Evolutionary conservation across 176 grass and related monocot genomes (phyloP).

Genomic region (Canna indica): DNA sequence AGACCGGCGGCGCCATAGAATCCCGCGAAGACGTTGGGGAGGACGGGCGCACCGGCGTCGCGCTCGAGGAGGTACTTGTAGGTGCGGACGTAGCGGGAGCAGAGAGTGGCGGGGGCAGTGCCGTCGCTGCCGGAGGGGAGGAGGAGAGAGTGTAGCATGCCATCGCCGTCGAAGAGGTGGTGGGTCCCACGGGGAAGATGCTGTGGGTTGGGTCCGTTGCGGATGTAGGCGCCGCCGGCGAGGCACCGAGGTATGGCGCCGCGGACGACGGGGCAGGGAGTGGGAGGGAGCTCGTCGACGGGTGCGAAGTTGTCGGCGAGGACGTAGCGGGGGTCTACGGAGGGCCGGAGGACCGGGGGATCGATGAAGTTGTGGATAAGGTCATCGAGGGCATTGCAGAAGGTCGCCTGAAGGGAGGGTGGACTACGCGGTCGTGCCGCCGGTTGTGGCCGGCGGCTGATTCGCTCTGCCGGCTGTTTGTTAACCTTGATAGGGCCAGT

Average conservation of each 20-base stretch:
- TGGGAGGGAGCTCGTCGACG: slow-evolving; percentile 76
- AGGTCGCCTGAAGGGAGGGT: slow-evolving; percentile 34
- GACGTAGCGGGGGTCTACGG: slow-evolving; percentile 69
- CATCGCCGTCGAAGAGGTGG: slow-evolving; percentile 90
- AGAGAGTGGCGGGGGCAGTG: slow-evolving; percentile 31
- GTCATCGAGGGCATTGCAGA: slow-evolving; percentile 79
- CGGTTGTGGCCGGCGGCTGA: not conserved
- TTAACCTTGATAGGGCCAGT: too few species aligned
- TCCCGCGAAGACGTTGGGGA: slow-evolving; percentile 65
- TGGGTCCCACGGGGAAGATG: slow-evolving; percentile 66
- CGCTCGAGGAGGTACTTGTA: slow-evolving; percentile 87
- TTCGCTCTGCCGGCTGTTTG: too few species aligned
- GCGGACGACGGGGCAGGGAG: slow-evolving; percentile 46
- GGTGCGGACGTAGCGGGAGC: slow-evolving; percentile 88
- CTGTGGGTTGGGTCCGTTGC: slow-evolving; percentile 94
- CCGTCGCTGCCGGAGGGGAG: slow-evolving; percentile 15
- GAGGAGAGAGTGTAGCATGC: slow-evolving; percentile 93
- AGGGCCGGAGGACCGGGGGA: slow-evolving; percentile 54
- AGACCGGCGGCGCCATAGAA: slow-evolving; percentile 68
- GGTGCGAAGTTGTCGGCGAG: slow-evolving; percentile 73
- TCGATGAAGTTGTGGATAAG: slow-evolving; percentile 88
- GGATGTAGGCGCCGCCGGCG: slow-evolving; percentile 78
- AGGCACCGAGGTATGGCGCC: slow-evolving; percentile 79
- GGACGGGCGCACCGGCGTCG: slow-evolving; percentile 46
- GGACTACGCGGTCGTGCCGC: slow-evolving; percentile 1